Conservation (phyloP, 805 yeast species). For the Zygosaccharomyces gambellarensis region DNA sequence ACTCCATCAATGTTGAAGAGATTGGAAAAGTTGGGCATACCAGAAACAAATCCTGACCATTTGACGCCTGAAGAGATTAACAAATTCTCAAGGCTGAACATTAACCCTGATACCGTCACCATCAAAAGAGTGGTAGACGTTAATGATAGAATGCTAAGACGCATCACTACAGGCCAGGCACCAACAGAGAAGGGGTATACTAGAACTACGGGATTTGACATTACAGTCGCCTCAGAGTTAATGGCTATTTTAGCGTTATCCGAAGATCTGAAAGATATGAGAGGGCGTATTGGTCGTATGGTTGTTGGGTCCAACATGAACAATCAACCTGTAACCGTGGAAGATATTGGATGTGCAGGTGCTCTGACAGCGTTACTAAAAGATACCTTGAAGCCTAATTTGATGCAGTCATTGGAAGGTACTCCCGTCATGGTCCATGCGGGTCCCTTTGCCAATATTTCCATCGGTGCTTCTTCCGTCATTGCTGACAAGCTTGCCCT, state of each 20-base stretch:
- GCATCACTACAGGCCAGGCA: constrained; percentile 84
- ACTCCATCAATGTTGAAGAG: constrained; percentile 76
- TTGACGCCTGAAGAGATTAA: constrained; percentile 72
- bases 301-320: constrained; percentile 76
- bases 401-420: constrained; percentile 97
- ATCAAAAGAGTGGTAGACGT: constrained; percentile 92
- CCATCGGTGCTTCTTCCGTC: constrained; percentile 94
- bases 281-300: constrained; percentile 80
- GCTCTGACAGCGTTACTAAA: constrained; percentile 91
- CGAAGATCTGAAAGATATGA: constrained; percentile 71
- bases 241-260: constrained; percentile 94
- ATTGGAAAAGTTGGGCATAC: constrained; percentile 73
- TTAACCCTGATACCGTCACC: constrained; percentile 85
- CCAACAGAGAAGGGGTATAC: constrained; percentile 87
- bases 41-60: constrained; percentile 72
- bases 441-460: constrained; percentile 96
- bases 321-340: constrained; percentile 86
- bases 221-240: constrained; percentile 91
- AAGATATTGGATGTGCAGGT: constrained; percentile 93
- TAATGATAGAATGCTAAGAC: constrained; percentile 87
- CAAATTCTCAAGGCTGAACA: constrained; percentile 75
- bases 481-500: constrained; percentile 90
- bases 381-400: constrained; percentile 93
- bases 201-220: constrained; percentile 88
- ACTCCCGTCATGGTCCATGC: constrained; percentile 97